phyloP scores from a whole-genome alignment of 768 basidiomycete species.

The Mycena vulgaris region DNA sequence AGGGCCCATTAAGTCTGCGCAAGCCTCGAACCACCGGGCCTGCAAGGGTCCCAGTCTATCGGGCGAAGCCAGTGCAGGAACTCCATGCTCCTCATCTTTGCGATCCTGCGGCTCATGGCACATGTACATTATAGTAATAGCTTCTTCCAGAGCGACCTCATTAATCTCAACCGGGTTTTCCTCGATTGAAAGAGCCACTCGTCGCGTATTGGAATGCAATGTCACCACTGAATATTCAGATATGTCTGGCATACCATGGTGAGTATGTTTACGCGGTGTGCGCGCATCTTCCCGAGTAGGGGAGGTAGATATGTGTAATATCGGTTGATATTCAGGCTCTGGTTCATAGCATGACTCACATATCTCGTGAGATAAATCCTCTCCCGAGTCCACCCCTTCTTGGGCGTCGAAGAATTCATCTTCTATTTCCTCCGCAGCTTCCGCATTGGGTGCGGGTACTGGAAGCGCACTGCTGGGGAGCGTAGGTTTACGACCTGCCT shows the following conservation, averaged over 20 bases:
- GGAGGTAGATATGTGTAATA: background rate
- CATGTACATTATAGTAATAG: background rate
- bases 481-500: no score
- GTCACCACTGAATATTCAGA: background rate
- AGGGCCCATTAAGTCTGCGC: background rate
- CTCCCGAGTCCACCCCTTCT: no score
- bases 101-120: no score
- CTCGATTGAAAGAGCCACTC: no score
- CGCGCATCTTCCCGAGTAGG: background rate
- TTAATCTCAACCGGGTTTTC: no score
- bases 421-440: no score
- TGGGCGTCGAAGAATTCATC: no score
- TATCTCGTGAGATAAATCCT: background rate
- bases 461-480: no score
- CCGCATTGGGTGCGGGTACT: no score
- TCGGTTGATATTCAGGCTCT: background rate
- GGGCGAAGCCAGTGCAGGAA: background rate
- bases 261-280: background rate
- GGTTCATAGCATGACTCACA: background rate
- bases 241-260: background rate
- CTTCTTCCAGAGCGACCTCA: background rate
- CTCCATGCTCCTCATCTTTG: no score
- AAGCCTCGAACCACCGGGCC: background rate
- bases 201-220: background rate
- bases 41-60: background rate